Conservation (phyloP, 192 early-diverging fungal species). For the Coemansia sp. region DNA sequence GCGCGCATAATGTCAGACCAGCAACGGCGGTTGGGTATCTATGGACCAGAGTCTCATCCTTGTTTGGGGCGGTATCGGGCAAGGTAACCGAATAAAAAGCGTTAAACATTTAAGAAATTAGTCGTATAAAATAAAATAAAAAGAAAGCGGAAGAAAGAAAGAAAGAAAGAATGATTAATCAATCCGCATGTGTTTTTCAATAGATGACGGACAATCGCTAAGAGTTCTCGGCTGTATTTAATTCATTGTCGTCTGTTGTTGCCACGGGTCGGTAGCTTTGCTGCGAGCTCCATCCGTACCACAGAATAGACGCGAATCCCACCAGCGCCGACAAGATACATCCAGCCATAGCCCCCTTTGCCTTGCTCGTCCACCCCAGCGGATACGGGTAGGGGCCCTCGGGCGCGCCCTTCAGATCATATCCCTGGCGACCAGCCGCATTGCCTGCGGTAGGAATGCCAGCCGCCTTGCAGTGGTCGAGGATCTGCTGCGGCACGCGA, state of each 20-base stretch:
- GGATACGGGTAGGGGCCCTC: slow-evolving; percentile 56
- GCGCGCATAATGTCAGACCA: slow-evolving; percentile 26
- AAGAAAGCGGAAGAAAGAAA: background rate
- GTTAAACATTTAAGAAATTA: background rate
- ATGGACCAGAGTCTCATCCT: slow-evolving; percentile 24
- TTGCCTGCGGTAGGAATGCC: slow-evolving; percentile 65
- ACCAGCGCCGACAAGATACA: slow-evolving; percentile 70
- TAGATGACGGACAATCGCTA: background rate
- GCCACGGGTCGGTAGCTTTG: slow-evolving; percentile 12
- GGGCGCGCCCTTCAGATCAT: slow-evolving; percentile 62
- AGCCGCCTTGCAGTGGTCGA: slow-evolving; percentile 62
- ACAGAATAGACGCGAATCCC: slow-evolving; percentile 72
- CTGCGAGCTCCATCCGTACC: slow-evolving; percentile 60
- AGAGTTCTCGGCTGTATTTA: background rate
- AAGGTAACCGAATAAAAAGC: slow-evolving; percentile 25
- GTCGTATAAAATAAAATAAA: background rate
- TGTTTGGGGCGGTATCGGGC: slow-evolving; percentile 12
- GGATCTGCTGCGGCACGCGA: slow-evolving; percentile 56
- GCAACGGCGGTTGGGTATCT: slow-evolving; percentile 23
- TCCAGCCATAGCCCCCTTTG: slow-evolving; percentile 68
- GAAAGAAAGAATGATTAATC: no score
- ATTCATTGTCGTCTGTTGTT: background rate
- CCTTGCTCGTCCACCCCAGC: slow-evolving; percentile 63
- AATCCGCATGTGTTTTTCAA: background rate
- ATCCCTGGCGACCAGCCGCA: slow-evolving; percentile 67